These are phyloP conservation scores for Neonectria faginata DNA, from an alignment of 2,329 filamentous ascomycete species.

Conservation along the genomic window DNA sequence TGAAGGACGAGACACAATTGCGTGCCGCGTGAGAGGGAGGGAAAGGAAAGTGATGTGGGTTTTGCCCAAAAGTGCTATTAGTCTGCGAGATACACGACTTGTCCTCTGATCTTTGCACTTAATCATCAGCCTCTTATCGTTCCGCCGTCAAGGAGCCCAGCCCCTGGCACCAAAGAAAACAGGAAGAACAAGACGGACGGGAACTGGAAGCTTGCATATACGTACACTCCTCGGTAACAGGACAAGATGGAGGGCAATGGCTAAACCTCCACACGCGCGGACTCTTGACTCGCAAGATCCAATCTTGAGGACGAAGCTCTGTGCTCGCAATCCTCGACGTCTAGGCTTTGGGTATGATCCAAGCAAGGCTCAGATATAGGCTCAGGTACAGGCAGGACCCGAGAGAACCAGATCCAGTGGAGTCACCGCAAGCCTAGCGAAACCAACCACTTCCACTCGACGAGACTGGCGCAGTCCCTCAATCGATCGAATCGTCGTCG, in stretches of 20 bases:
- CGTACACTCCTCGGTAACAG: constrained; percentile 63
- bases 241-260: constrained; percentile 39
- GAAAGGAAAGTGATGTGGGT: constrained; percentile 19
- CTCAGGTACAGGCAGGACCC: constrained; percentile 40
- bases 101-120: constrained; percentile 41
- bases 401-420: constrained; percentile 31
- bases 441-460: constrained; percentile 36
- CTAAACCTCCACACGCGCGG: constrained; percentile 37
- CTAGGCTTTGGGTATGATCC: constrained; percentile 31
- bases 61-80: constrained; percentile 43
- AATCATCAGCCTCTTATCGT: constrained; percentile 43
- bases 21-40: constrained; percentile 25
- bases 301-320: constrained; percentile 73
- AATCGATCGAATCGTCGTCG: constrained; percentile 24
- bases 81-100: constrained; percentile 45
- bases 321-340: constrained; percentile 61
- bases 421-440: constrained; percentile 35
- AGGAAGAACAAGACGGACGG: constrained; percentile 49
- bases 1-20: constrained; percentile 31
- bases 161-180: constrained; percentile 34
- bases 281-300: constrained; percentile 38
- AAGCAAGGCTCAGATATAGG: constrained; percentile 22
- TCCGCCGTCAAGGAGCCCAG: constrained; percentile 33
- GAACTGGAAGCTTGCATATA: constrained; percentile 60
- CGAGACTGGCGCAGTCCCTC: constrained; percentile 22